Conservation (phyloP, 768 basidiomycete genomes). For the Hygrophorus pudorinus region DNA sequence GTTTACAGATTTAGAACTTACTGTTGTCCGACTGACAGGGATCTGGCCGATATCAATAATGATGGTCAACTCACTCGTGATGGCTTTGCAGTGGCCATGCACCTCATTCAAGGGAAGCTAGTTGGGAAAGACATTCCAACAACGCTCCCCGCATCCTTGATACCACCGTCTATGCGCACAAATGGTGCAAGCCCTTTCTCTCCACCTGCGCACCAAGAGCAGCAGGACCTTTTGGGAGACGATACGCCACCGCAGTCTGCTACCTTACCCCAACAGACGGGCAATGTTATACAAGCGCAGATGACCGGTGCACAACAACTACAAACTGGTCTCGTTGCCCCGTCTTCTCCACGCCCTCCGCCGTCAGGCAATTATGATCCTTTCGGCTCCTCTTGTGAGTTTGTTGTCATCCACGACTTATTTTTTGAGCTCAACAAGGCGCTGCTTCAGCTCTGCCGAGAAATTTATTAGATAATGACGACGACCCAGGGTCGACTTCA, state of each 20-base stretch:
- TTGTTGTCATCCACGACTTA: conserved; percentile 17
- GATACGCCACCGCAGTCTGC: conserved; percentile 43
- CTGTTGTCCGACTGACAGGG: conserved; percentile 41
- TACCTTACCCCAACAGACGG: conserved; percentile 25
- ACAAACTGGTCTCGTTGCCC: conserved; percentile 13
- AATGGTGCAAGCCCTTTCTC: conserved; percentile 31
- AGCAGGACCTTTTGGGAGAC: conserved; percentile 42
- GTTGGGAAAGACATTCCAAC: conserved; percentile 69
- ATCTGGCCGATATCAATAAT: conserved; percentile 82
- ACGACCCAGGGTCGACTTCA: conserved; percentile 35
- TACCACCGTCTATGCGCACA: conserved; percentile 75
- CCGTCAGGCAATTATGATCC: conserved; percentile 32
- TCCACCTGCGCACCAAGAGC: conserved; percentile 32
- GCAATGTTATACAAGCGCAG: conserved; percentile 20
- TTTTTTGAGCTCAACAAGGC: conserved; percentile 9
- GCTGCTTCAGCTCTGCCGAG: conserved; percentile 16
- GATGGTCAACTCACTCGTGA: conserved; percentile 83
- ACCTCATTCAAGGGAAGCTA: conserved; percentile 83
- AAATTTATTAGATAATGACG: conserved; percentile 71
- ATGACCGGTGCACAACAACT: conserved; percentile 16
- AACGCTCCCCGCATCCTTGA: conserved; percentile 56
- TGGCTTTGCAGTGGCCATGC: conserved; percentile 92
- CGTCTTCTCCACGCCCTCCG: conserved; percentile 15
- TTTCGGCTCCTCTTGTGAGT: conserved; percentile 31
- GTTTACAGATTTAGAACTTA: conserved; percentile 4